phyloP scores from a whole-genome alignment of 306 rosid genomes.

The Cicer judaicum region DNA sequence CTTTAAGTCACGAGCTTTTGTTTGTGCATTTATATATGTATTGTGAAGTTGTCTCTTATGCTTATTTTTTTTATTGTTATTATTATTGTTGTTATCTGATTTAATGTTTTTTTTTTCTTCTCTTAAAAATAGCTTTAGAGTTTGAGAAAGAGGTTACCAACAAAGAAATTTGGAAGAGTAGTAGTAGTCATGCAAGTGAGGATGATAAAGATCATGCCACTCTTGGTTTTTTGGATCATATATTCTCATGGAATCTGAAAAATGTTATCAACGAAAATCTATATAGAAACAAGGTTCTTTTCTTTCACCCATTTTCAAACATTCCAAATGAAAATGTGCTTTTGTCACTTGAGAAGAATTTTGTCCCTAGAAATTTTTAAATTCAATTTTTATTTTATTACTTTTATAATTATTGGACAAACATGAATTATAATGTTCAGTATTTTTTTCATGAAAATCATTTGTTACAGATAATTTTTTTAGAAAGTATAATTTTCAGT shows the following conservation, averaged over 20 bases:
- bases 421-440: neutral
- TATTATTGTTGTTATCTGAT: neutral
- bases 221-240: neutral
- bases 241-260: neutral
- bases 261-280: neutral
- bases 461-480: no score
- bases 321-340: neutral
- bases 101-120: neutral
- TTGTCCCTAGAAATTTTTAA: neutral
- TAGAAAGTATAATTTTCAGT: no score
- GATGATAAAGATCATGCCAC: neutral
- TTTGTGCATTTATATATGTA: neutral
- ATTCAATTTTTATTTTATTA: neutral
- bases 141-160: neutral
- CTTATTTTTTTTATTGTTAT: neutral
- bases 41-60: neutral
- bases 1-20: neutral
- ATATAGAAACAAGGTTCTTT: slow-evolving; percentile 3
- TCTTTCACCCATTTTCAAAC: neutral
- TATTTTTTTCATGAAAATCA: no score
- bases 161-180: neutral
- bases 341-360: neutral
- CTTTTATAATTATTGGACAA: neutral
- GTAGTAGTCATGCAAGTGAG: neutral
- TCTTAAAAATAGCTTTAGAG: neutral